phyloP scores from a whole-genome alignment of 164 flowering plant species.

The Vitis rotundifolia region DNA sequence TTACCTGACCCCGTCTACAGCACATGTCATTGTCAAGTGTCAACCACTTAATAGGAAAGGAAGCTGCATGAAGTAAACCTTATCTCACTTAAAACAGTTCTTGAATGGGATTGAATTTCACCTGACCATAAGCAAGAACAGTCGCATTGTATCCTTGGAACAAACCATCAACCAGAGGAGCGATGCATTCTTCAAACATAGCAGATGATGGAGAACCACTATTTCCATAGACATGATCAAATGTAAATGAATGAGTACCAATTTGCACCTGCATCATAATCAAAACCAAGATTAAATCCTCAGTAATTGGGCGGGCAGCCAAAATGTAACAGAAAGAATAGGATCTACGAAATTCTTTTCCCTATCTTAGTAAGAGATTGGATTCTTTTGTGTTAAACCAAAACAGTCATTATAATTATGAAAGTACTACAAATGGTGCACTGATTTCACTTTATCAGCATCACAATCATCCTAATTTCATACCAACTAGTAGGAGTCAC shows the following conservation, averaged over 20 bases:
- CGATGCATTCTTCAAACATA: slow-evolving; percentile 78
- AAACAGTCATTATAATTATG: neutral
- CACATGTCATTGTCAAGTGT: slow-evolving; percentile 10
- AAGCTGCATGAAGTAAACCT: neutral
- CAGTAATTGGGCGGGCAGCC: neutral
- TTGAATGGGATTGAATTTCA: slow-evolving; percentile 17
- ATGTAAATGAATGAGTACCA: slow-evolving; percentile 84
- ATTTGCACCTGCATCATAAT: slow-evolving; percentile 68
- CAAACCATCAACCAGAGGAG: slow-evolving; percentile 82
- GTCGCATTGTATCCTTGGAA: slow-evolving; percentile 94
- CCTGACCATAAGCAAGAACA: slow-evolving; percentile 96
- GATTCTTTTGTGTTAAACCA: neutral
- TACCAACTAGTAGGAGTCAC: neutral
- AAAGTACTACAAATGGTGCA: neutral
- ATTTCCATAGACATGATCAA: slow-evolving; percentile 87
- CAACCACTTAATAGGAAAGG: neutral
- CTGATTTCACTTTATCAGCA: neutral
- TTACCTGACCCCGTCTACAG: slow-evolving; percentile 90
- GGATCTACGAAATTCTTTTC: neutral
- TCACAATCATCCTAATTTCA: neutral
- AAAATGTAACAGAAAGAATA: neutral
- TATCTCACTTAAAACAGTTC: neutral
- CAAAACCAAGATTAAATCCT: neutral
- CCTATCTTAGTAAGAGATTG: neutral
- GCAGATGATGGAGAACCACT: slow-evolving; percentile 59